Evolutionary conservation across 2,329 filamentous ascomycete species (phyloP), one percentile per base, ranked within the genome.

Genomic region (Ceratocystiopsis minuta): DNA sequence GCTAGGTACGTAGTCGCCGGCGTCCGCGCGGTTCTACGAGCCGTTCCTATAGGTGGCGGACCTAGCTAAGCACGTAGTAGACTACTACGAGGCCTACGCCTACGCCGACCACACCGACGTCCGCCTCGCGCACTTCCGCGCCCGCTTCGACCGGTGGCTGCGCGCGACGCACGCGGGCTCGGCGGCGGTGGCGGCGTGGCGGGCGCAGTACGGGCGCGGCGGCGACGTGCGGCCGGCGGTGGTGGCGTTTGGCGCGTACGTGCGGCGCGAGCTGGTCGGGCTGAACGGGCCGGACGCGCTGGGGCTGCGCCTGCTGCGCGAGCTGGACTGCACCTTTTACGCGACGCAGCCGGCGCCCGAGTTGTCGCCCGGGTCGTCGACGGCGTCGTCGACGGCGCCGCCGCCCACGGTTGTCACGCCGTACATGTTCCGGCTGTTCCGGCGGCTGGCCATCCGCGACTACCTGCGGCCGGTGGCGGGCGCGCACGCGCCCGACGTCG

Each of bases 31-130:
- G 2, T 86, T 78, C 50, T 69, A 77, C 45, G 39, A 58, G 0
- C 66, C 72, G 0, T 88, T 85, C 46, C 45, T 76, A 34, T 90
- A 81, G 81, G 57, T 87, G 1, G 78, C 74, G 0, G 67, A 79
- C 41, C 60, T 90, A 0, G 66, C 70, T 0, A 88, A 87, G 52
- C 75, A 85, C 50, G 67, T 80, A 18, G 64, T 86, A 1, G 78
- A 86, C 46, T 90, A 70, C 48, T 61, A 80, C 38, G 54, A 57
- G 3, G 39, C 53, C 11, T 56, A 62, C 44, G 49, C 54, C 0
- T 51, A 49, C 0, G 53, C 52, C 2, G 40, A 35, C 12, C 37
- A 80, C 39, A 54, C 57, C 3, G 40, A 37, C 12, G 39, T 48
- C 66, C 80, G 1, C 56, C 58, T 0, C 60, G 86, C 0, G 42